Base-by-base conservation (phyloP, 177 flowering plant species). In the Vitis hybrid region DNA sequence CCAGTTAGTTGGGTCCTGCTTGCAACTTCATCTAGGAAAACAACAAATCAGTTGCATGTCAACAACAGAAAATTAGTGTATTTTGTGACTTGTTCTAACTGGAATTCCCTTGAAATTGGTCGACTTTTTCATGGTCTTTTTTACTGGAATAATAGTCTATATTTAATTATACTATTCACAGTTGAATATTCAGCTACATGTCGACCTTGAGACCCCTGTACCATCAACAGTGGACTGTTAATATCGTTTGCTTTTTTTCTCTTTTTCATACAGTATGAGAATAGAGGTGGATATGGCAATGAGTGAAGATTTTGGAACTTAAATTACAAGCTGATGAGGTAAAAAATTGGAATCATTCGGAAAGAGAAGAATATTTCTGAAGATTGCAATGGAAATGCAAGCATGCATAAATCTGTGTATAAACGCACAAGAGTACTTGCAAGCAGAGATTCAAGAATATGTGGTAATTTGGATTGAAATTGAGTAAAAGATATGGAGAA, bases 401-500 rank as follows among this genome's bases (percentile, higher is more conserved):
- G 62, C 10, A 10, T 10, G 23, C 61, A 52, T 63, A 62, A 70
- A 48, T 19, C 48, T 21, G 71, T 71, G 11, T 71, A 66, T 58
- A 75, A 60, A 54, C 52, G 74, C 56, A 70, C 74, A 67, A 66
- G 64, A 61, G 58, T 67, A 61, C 45, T 66, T 26, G 64, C 78
- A 21, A 60, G 13, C 66, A 45, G 58, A 2, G 66, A 40, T 64
- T 54, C 34, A 15, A 18, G 34, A 14, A 52, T 26, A 13, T 12
- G 21, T 57, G 3, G 26, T 19, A 18, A 26, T 26, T 26, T 26
- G 30, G 30, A 26, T 26, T 26, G 30, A 26, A 12, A 57, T 13
- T 57, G 5, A 21, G 21, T 26, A 2, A 26, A 1, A 7, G 0
- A 18, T 57, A 9, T 57, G 15, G 60, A 57, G 60, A 21, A 57